A percentile compares a stretch with the other conserved stretches of the same genome.
These are phyloP conservation scores for Rachicladosporium sp. DNA, from an alignment of 2,329 filamentous ascomycete genomes.

Conservation along the genomic window DNA sequence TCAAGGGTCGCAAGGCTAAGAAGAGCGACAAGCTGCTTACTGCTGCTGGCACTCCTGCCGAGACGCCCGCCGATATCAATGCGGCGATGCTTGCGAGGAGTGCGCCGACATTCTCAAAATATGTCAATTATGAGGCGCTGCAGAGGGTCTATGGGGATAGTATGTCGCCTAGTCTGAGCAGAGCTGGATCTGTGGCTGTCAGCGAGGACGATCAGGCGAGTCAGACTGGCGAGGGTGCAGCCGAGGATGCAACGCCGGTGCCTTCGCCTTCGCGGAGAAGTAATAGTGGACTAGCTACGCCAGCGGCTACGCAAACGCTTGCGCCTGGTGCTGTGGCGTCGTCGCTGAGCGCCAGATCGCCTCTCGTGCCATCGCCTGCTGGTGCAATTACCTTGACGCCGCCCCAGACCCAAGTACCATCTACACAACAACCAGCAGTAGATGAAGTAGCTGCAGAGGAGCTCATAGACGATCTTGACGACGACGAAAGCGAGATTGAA, in stretches of 20 bases:
- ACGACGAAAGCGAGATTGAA: conserved; percentile 7
- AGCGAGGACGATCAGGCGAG: background rate
- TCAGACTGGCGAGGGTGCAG: too few relatives aligned
- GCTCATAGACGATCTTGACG: conserved; percentile 8
- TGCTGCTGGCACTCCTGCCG: conserved; percentile 28
- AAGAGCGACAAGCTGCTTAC: conserved; percentile 30
- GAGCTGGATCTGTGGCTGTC: conserved; percentile 5
- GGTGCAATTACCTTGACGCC: background rate
- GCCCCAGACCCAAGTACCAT: too few relatives aligned
- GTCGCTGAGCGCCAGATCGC: too few relatives aligned
- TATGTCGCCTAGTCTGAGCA: conserved; percentile 4
- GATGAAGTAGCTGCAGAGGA: too few relatives aligned
- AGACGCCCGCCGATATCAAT: conserved; percentile 33
- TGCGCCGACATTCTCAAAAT: conserved; percentile 28
- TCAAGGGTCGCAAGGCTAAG: conserved; percentile 31
- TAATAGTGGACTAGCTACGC: too few relatives aligned
- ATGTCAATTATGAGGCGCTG: conserved; percentile 36
- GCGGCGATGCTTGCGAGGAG: conserved; percentile 35
- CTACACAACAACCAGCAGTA: too few relatives aligned
- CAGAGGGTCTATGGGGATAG: conserved; percentile 26
- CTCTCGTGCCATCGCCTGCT: too few relatives aligned
- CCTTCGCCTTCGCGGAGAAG: too few relatives aligned
- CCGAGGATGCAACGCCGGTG: too few relatives aligned
- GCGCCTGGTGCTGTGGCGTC: too few relatives aligned
- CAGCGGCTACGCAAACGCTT: too few relatives aligned